Evolutionary conservation across 2,329 filamentous ascomycete species (phyloP).

Genomic region (Aspergillus fumigatus): DNA sequence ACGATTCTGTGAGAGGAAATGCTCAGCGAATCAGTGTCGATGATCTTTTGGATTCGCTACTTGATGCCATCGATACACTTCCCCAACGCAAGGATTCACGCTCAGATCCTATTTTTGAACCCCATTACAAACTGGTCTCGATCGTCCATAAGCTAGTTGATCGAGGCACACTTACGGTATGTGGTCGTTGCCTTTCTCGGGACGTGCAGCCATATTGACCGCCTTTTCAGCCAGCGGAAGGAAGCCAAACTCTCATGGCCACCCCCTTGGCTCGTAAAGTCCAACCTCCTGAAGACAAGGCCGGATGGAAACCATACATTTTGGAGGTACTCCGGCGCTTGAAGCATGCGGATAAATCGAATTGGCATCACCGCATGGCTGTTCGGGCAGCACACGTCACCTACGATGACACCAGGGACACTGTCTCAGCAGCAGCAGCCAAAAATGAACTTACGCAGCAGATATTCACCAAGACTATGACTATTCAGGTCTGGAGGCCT

Average conservation of each 20-base stretch:
- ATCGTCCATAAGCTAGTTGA: slow-evolving; percentile 76
- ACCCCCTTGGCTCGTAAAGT: slow-evolving; percentile 55
- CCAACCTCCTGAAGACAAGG: slow-evolving; percentile 43
- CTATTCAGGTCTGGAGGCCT: slow-evolving; percentile 91
- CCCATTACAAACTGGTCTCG: slow-evolving; percentile 86
- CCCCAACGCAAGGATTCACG: slow-evolving; percentile 58
- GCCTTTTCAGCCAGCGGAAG: slow-evolving; percentile 41
- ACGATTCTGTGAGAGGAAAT: slow-evolving; percentile 37
- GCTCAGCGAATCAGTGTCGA: slow-evolving; percentile 33
- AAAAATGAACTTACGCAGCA: slow-evolving; percentile 77
- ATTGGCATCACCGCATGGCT: slow-evolving; percentile 92
- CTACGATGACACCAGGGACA: slow-evolving; percentile 52
- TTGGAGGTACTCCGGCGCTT: slow-evolving; percentile 55
- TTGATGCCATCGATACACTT: slow-evolving; percentile 57
- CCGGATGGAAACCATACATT: slow-evolving; percentile 58
- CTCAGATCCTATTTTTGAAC: slow-evolving; percentile 75
- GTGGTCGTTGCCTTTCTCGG: slow-evolving; percentile 22
- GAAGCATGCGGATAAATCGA: slow-evolving; percentile 74
- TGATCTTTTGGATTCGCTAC: slow-evolving; percentile 54
- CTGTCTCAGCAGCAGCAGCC: slow-evolving; percentile 55
- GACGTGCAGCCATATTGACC: slow-evolving; percentile 16
- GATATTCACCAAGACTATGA: slow-evolving; percentile 92
- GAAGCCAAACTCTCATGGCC: slow-evolving; percentile 46
- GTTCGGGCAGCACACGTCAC: slow-evolving; percentile 62
- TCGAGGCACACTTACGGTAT: slow-evolving; percentile 41